A percentile compares a stretch with the other conserved stretches of the same genome.
Evolutionary conservation across 169 alveolate genomes (phyloP).

Genomic region (Eimeria falciformis): DNA sequence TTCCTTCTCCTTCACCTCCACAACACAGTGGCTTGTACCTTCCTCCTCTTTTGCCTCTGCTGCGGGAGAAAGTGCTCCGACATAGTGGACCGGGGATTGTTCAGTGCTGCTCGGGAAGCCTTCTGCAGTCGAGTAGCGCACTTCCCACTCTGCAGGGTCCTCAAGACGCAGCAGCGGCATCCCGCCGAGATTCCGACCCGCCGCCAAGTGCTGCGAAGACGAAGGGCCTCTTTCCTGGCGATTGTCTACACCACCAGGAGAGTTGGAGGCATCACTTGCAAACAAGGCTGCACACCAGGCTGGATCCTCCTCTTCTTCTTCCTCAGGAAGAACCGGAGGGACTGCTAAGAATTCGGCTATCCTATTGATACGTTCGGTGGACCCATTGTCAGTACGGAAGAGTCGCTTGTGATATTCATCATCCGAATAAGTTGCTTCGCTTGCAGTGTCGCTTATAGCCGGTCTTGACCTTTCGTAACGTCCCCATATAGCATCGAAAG

Average conservation of each 20-base stretch:
- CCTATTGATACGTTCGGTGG: neutral
- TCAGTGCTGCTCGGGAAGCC: neutral
- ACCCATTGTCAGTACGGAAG: neutral
- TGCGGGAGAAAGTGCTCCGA: neutral
- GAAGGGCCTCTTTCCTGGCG: neutral
- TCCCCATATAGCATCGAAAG: conserved; percentile 66
- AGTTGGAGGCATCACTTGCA: neutral
- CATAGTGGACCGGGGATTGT: neutral
- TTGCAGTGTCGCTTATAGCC: neutral
- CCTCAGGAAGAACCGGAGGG: conserved; percentile 9
- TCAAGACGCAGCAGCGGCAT: conserved; percentile 21
- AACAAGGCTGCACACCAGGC: neutral
- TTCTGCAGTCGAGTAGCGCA: conserved; percentile 26
- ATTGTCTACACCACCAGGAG: neutral
- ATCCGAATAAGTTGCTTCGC: conserved; percentile 7
- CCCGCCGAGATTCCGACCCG: neutral
- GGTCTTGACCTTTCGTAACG: neutral
- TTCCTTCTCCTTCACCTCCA: conserved; percentile 2
- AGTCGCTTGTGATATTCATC: neutral
- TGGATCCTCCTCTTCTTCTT: neutral
- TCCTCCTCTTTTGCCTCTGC: neutral
- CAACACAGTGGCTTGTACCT: neutral
- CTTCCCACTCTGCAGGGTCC: conserved; percentile 44
- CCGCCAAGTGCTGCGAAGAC: neutral
- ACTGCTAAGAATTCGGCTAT: conserved; percentile 42